Conservation (phyloP, 148 eudicot genomes). For the Rhododendron simsii region DNA sequence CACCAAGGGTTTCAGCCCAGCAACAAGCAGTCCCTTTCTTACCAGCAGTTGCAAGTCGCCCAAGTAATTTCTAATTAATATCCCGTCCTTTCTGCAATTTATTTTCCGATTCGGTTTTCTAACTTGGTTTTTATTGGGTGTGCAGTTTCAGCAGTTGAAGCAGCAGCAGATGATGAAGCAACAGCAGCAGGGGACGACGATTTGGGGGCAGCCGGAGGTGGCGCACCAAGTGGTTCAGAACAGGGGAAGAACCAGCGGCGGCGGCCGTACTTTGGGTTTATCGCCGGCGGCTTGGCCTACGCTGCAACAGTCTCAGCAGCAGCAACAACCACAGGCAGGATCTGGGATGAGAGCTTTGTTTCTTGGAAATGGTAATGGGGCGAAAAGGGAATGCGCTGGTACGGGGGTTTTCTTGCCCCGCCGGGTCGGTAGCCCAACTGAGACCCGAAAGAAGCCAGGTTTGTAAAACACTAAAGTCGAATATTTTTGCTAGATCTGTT, state of each 20-base stretch:
- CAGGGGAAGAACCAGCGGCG: conserved; percentile 10
- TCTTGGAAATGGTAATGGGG: conserved; percentile 23
- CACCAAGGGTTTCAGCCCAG: conserved; percentile 17
- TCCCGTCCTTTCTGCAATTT: not conserved
- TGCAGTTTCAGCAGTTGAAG: conserved; percentile 40
- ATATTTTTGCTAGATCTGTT: not conserved
- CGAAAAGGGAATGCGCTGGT: conserved; percentile 45
- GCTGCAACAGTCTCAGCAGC: conserved; percentile 35
- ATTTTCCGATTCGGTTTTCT: not conserved
- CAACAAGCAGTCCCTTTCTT: conserved; percentile 15
- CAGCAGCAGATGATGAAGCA: conserved; percentile 31
- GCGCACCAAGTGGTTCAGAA: conserved; percentile 15
- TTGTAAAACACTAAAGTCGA: too few relatives aligned
- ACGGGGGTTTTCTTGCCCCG: conserved; percentile 81
- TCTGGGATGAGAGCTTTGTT: conserved; percentile 39
- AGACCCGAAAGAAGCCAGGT: conserved; percentile 46
- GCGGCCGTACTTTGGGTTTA: conserved; percentile 25
- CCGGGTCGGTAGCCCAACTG: conserved; percentile 20
- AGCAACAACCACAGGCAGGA: conserved; percentile 6
- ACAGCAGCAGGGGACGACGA: conserved; percentile 20
- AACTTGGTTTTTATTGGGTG: not conserved
- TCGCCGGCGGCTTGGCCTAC: conserved; percentile 64
- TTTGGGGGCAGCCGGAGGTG: conserved; percentile 17
- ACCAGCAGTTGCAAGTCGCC: conserved; percentile 32
- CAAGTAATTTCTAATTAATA: conserved; percentile 14